phyloP scores from a whole-genome alignment of 2,329 filamentous ascomycete species.

The Verticillium zaregamsianum region DNA sequence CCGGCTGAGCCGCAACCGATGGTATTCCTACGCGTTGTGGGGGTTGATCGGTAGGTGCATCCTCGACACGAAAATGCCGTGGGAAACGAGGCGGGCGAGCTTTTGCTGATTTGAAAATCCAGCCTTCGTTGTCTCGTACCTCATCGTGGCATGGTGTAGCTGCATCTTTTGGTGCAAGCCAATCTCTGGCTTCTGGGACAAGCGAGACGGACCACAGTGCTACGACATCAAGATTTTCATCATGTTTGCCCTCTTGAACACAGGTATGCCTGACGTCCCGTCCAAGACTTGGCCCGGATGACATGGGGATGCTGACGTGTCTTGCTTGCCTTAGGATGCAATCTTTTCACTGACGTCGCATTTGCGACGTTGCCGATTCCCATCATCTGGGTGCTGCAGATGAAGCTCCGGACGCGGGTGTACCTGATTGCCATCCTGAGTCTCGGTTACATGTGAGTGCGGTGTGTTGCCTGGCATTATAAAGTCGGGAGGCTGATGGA shows the following conservation, averaged over 20 bases:
- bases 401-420: conserved; percentile 28
- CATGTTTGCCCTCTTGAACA: conserved; percentile 33
- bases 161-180: conserved; percentile 19
- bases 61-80: too few species aligned
- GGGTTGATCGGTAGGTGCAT: conserved; percentile 11
- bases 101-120: neutral
- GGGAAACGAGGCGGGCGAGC: too few species aligned
- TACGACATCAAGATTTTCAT: conserved; percentile 8
- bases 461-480: neutral
- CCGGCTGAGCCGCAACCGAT: conserved; percentile 16
- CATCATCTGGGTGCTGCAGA: conserved; percentile 34
- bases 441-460: conserved; percentile 34
- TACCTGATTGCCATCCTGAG: conserved; percentile 36
- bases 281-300: neutral
- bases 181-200: conserved; percentile 17
- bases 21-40: conserved; percentile 20
- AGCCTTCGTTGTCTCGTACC: conserved; percentile 17
- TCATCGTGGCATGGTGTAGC: conserved; percentile 15
- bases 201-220: neutral
- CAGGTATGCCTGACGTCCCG: conserved; percentile 4
- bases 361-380: conserved; percentile 38
- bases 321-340: conserved; percentile 19
- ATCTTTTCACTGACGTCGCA: conserved; percentile 37
- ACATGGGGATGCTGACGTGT: neutral
- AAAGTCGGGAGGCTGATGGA: neutral